These are phyloP conservation scores for Pseudogymnoascus sp. DNA, from an alignment of 2,329 filamentous ascomycete species.

Conservation along the genomic window DNA sequence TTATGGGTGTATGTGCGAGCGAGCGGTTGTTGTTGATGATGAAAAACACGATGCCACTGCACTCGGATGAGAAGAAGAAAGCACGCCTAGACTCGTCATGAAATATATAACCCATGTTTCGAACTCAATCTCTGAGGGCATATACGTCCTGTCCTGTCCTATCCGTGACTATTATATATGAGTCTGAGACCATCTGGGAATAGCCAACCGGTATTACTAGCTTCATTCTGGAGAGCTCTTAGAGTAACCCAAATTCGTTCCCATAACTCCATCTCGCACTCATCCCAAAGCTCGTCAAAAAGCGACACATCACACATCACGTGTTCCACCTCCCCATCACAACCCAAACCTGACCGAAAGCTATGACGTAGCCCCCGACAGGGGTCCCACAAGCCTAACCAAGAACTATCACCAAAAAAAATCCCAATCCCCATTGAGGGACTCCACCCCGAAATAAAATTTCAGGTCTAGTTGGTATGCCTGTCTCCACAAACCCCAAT, in stretches of 20 bases:
- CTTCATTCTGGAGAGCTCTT: too few species aligned
- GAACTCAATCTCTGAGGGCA: neutral
- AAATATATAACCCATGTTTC: conserved; percentile 5
- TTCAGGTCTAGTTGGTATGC: neutral
- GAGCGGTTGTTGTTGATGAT: neutral
- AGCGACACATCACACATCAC: neutral
- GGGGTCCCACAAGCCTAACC: neutral
- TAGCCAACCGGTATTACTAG: too few species aligned
- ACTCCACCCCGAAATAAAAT: neutral
- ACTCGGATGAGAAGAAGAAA: neutral
- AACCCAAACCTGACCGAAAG: neutral
- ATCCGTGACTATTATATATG: too few species aligned
- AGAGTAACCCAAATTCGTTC: too few species aligned
- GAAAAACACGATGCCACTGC: neutral
- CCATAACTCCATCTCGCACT: too few species aligned
- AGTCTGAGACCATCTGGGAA: neutral
- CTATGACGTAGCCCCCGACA: neutral
- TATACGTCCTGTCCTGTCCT: neutral
- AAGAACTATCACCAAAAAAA: neutral
- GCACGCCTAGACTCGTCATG: neutral
- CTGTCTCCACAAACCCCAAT: neutral
- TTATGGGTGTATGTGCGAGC: neutral
- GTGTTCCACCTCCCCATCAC: neutral
- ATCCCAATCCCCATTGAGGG: neutral
- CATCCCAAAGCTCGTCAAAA: too few species aligned